A percentile compares a stretch with the other conserved stretches of the same genome.
Conservation (phyloP, 345 rosid species). For the Hypericum perforatum region DNA sequence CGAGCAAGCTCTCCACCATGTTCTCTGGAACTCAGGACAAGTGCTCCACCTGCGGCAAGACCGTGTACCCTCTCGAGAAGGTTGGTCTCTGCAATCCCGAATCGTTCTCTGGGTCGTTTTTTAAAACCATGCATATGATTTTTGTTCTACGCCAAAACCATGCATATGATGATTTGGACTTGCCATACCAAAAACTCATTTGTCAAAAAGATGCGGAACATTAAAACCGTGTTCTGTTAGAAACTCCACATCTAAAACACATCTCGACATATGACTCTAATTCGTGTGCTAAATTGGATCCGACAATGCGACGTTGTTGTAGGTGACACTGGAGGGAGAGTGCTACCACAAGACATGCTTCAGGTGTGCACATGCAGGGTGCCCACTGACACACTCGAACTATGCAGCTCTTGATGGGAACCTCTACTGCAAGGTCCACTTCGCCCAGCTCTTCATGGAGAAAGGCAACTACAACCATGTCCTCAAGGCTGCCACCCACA, state of each 20-base stretch:
- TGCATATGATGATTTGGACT: too few species aligned
- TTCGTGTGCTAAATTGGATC: too few species aligned
- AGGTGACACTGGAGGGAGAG: slow-evolving; percentile 43
- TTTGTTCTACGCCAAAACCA: too few species aligned
- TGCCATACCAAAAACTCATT: too few species aligned
- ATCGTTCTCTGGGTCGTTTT: neutral
- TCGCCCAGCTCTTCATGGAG: slow-evolving; percentile 44
- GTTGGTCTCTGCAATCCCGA: slow-evolving; percentile 15
- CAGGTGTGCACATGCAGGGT: slow-evolving; percentile 47
- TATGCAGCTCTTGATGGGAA: slow-evolving; percentile 45
- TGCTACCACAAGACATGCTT: slow-evolving; percentile 46
- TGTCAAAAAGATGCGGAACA: neutral
- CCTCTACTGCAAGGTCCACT: slow-evolving; percentile 46
- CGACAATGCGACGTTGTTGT: too few species aligned
- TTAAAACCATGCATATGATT: too few species aligned
- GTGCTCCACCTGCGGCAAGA: slow-evolving; percentile 32
- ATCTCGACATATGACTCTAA: too few species aligned
- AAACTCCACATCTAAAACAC: too few species aligned
- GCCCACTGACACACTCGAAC: slow-evolving; percentile 31
- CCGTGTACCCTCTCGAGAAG: slow-evolving; percentile 47
- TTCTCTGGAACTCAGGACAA: slow-evolving; percentile 48
- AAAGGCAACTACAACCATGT: slow-evolving; percentile 37
- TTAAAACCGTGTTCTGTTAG: too few species aligned
- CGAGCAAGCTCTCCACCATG: slow-evolving; percentile 36
- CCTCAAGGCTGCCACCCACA: slow-evolving; percentile 23